A percentile compares a stretch with the other conserved stretches of the same genome.
These are phyloP conservation scores for Acacia confusa DNA, from an alignment of 306 rosid genomes.

Conservation along the genomic window DNA sequence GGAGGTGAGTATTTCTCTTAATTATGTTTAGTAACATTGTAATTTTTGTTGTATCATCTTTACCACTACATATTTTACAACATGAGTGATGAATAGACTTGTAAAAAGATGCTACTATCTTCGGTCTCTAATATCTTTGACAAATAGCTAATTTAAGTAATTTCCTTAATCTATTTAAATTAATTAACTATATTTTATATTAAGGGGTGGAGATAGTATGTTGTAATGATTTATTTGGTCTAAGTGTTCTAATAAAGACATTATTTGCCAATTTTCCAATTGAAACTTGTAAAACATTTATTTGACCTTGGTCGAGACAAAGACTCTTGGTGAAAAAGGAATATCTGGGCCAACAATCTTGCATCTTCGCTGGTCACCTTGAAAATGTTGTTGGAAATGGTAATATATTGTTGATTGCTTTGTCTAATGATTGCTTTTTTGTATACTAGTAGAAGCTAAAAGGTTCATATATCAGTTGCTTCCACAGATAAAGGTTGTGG, in stretches of 20 bases:
- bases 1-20: neutral
- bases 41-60: neutral
- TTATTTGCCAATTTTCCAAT: too few relatives aligned
- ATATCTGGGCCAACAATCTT: constrained; percentile 67
- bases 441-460: neutral
- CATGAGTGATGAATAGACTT: constrained; percentile 16
- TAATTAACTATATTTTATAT: too few relatives aligned
- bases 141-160: too few relatives aligned
- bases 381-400: constrained; percentile 57
- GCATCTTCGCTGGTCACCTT: constrained; percentile 46
- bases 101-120: neutral
- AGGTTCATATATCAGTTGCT: too few relatives aligned
- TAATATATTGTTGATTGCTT: constrained; percentile 13
- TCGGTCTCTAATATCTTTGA: too few relatives aligned
- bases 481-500: too few relatives aligned
- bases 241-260: too few relatives aligned
- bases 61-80: neutral
- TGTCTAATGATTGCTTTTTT: constrained; percentile 4
- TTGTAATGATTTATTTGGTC: neutral
- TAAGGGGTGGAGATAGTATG: too few relatives aligned
- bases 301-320: too few relatives aligned
- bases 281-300: too few relatives aligned
- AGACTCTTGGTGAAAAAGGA: constrained; percentile 30
- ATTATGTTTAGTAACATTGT: constrained; percentile 9
- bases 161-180: too few relatives aligned